Evolutionary conservation across 2,329 filamentous ascomycete species (phyloP).

Genomic region (Apiospora koreana): DNA sequence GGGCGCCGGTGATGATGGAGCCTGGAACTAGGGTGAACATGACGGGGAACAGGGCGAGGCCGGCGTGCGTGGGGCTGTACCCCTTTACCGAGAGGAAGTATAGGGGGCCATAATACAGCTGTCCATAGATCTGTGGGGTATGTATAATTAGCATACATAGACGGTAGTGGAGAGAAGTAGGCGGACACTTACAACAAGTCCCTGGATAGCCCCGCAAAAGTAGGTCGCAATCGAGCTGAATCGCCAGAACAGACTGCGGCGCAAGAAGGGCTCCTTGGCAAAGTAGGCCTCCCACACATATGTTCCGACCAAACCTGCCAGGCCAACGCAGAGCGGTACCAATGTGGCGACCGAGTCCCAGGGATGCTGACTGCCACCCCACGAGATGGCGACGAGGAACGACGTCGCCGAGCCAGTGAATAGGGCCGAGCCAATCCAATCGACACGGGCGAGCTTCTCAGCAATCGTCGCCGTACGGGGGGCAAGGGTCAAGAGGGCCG

Average conservation of each 20-base stretch:
- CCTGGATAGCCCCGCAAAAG: slow-evolving; percentile 32
- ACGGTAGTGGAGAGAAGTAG: neutral
- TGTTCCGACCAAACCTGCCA: slow-evolving; percentile 38
- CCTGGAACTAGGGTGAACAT: slow-evolving; percentile 19
- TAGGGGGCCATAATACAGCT: slow-evolving; percentile 16
- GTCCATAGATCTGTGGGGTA: slow-evolving; percentile 9
- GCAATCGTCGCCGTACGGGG: slow-evolving; percentile 28
- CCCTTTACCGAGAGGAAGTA: slow-evolving; percentile 24
- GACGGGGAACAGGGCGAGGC: slow-evolving; percentile 22
- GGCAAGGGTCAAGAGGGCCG: slow-evolving; percentile 41
- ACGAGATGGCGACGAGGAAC: slow-evolving; percentile 45
- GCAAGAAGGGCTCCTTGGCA: slow-evolving; percentile 33
- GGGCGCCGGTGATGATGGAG: slow-evolving; percentile 19
- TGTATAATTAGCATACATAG: neutral
- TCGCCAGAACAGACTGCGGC: slow-evolving; percentile 29
- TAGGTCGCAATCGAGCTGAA: slow-evolving; percentile 30
- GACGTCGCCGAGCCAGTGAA: slow-evolving; percentile 41
- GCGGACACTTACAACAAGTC: slow-evolving; percentile 29
- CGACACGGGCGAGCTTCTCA: slow-evolving; percentile 37
- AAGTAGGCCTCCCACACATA: slow-evolving; percentile 36
- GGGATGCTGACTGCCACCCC: slow-evolving; percentile 42
- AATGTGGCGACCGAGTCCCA: slow-evolving; percentile 44
- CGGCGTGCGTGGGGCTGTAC: slow-evolving; percentile 17
- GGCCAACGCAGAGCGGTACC: slow-evolving; percentile 43
- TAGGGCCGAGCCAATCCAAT: slow-evolving; percentile 43